Percentiles rank a stretch among this genome's conserved stretches.
Conservation (phyloP, 306 rosid genomes). For the Purshia tridentata region DNA sequence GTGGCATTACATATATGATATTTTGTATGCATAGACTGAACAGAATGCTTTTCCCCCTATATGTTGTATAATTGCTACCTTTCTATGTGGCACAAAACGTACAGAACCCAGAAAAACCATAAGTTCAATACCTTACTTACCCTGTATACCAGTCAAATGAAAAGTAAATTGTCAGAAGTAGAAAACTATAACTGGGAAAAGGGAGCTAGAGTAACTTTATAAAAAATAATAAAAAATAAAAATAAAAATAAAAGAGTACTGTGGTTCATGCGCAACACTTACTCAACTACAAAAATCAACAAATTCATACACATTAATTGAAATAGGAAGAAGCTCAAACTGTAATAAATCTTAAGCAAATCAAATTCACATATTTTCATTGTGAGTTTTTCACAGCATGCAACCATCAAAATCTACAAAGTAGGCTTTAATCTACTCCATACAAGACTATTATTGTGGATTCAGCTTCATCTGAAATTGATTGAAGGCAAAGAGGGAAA, state of each 20-base stretch:
- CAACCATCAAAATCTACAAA: neutral
- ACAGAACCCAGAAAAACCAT: neutral
- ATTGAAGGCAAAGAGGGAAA: neutral
- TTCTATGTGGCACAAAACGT: neutral
- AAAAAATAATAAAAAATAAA: neutral
- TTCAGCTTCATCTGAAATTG: neutral
- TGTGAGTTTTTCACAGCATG: neutral
- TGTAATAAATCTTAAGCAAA: neutral
- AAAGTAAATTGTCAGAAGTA: neutral
- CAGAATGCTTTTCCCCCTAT: neutral
- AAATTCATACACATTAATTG: conserved; percentile 86
- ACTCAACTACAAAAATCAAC: conserved; percentile 66
- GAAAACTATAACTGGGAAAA: neutral
- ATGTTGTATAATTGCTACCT: too few species aligned
- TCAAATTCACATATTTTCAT: neutral
- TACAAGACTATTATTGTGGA: neutral
- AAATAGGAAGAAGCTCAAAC: neutral
- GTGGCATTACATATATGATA: neutral
- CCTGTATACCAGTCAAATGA: conserved; percentile 39
- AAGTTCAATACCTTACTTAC: conserved; percentile 69
- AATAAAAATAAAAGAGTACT: neutral
- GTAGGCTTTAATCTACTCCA: neutral
- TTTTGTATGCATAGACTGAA: neutral
- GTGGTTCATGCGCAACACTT: conserved; percentile 12
- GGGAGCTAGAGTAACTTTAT: neutral